These are phyloP conservation scores for Begonia peltatifolia DNA, from an alignment of 306 rosid species.

Conservation along the genomic window DNA sequence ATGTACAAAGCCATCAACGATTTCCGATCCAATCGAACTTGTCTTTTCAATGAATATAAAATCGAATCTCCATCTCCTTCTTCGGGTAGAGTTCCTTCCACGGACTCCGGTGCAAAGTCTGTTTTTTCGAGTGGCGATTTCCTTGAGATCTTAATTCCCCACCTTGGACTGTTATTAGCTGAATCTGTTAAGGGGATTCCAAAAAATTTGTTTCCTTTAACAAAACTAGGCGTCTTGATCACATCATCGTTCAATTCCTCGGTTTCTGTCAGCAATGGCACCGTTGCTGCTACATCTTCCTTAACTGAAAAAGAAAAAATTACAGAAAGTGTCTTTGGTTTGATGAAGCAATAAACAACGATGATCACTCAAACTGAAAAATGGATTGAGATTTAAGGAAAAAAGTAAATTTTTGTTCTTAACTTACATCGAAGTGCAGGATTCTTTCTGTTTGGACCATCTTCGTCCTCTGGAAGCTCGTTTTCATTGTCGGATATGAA, in stretches of 20 bases:
- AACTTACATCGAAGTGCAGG: neutral
- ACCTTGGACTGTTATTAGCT: neutral
- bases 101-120: slow-evolving; percentile 33
- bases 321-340: too few relatives aligned
- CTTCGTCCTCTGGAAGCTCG: slow-evolving; percentile 24
- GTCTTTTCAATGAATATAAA: slow-evolving; percentile 37
- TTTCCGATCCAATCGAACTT: slow-evolving; percentile 43
- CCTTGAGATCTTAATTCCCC: slow-evolving; percentile 30
- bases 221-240: slow-evolving; percentile 31
- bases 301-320: slow-evolving; percentile 27
- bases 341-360: too few relatives aligned
- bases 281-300: slow-evolving; percentile 31
- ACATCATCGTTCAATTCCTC: slow-evolving; percentile 37
- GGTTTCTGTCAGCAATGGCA: slow-evolving; percentile 31
- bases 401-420: too few relatives aligned
- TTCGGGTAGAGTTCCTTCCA: slow-evolving; percentile 62
- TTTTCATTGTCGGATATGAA: neutral
- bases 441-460: slow-evolving; percentile 14
- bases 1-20: slow-evolving; percentile 44
- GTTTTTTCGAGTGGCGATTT: slow-evolving; percentile 45
- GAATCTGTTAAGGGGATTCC: slow-evolving; percentile 40
- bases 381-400: too few relatives aligned
- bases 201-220: slow-evolving; percentile 50
- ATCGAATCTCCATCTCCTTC: slow-evolving; percentile 31
- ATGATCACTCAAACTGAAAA: too few relatives aligned